Conservation (phyloP, 495 filamentous ascomycete genomes). For the Talaromyces liani region DNA sequence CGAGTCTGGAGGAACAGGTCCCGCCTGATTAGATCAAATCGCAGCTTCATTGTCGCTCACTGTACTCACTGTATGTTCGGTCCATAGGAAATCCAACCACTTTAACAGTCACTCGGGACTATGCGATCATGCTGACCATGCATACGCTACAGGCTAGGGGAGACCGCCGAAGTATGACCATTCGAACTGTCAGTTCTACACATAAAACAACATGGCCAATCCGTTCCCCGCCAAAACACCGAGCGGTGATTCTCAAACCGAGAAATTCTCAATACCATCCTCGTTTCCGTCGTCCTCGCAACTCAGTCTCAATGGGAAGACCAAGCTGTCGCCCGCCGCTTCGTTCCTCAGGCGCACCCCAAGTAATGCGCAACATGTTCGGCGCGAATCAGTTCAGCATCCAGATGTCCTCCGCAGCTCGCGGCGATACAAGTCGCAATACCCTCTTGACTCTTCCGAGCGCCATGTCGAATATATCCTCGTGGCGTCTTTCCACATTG, state of each 20-base stretch:
- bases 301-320: constrained; percentile 45
- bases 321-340: constrained; percentile 46
- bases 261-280: constrained; percentile 1
- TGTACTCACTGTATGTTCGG: neutral
- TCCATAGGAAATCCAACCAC: neutral
- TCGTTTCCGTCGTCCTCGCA: constrained; percentile 34
- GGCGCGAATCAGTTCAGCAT: constrained; percentile 38
- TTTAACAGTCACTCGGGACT: neutral
- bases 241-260: constrained; percentile 22
- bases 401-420: constrained; percentile 30
- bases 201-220: neutral
- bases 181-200: neutral
- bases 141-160: neutral
- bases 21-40: neutral
- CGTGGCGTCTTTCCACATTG: constrained; percentile 97
- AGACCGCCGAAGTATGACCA: neutral
- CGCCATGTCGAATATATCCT: constrained; percentile 98
- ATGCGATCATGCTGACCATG: neutral
- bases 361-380: constrained; percentile 36
- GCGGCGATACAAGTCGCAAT: constrained; percentile 68
- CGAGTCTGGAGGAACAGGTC: neutral
- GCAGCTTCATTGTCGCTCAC: neutral
- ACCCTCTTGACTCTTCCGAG: constrained; percentile 68
- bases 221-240: constrained; percentile 39
- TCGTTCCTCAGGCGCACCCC: constrained; percentile 48